Conservation (phyloP, 106 monocot species). For the Dioscorea dumetorum region DNA sequence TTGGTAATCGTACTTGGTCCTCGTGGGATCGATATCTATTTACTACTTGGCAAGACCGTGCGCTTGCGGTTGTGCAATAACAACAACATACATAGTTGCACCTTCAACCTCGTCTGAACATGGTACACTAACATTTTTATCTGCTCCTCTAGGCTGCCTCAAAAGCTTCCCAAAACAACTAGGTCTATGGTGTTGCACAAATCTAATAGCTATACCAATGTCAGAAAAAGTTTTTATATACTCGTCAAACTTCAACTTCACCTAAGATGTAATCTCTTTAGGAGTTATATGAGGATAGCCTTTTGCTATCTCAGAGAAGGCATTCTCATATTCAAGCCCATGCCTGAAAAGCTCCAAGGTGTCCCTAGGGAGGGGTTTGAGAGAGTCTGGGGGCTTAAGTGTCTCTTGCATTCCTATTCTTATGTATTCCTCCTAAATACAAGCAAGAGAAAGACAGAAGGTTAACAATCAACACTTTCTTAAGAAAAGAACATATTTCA, state of each 20-base stretch:
- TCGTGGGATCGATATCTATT: too few species aligned
- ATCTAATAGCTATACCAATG: constrained; percentile 11
- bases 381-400: constrained; percentile 13
- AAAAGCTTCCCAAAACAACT: constrained; percentile 3
- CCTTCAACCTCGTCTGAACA: constrained; percentile 4
- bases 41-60: too few species aligned
- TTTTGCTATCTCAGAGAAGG: constrained; percentile 30
- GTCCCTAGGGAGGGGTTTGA: constrained; percentile 39
- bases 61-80: too few species aligned
- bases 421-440: constrained; percentile 52
- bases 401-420: constrained; percentile 43
- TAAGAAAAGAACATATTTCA: background rate
- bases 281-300: constrained; percentile 15
- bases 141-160: constrained; percentile 1
- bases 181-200: background rate
- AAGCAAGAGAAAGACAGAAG: constrained; percentile 15
- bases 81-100: constrained; percentile 3
- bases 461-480: background rate
- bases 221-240: constrained; percentile 20
- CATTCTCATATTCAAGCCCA: constrained; percentile 37
- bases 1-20: too few species aligned
- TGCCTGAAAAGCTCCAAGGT: constrained; percentile 40
- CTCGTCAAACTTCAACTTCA: constrained; percentile 21
- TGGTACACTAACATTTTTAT: background rate
- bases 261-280: constrained; percentile 17